phyloP scores from a whole-genome alignment of 2,329 filamentous ascomycete species.

The Elsinoe arachidis region DNA sequence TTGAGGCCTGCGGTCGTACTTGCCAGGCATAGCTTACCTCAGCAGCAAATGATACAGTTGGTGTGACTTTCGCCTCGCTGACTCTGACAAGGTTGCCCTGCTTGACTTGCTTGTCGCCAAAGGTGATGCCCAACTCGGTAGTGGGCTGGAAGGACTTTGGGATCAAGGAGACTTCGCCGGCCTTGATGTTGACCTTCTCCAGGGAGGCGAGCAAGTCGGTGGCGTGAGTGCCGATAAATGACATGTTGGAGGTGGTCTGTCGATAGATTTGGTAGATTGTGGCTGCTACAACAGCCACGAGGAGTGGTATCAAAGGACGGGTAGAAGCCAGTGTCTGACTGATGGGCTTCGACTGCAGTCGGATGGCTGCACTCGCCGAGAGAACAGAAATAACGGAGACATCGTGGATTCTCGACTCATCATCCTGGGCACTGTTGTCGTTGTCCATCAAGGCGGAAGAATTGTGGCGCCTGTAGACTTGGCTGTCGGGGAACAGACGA shows the following conservation, averaged over 20 bases:
- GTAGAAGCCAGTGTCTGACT: not conserved
- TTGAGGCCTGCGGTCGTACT: too few species aligned
- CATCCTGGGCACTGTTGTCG: not conserved
- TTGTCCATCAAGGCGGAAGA: constrained; percentile 3
- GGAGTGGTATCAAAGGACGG: not conserved
- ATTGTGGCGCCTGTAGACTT: constrained; percentile 9
- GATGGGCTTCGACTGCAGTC: not conserved
- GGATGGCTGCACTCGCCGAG: not conserved
- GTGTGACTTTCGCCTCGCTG: not conserved
- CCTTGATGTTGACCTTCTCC: not conserved
- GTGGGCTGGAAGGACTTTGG: not conserved
- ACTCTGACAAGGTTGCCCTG: constrained; percentile 1
- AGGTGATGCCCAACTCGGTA: constrained; percentile 3
- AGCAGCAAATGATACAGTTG: not conserved
- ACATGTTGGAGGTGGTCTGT: not conserved
- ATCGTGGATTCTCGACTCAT: not conserved
- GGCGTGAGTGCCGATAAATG: not conserved
- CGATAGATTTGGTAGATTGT: not conserved
- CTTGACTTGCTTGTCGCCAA: constrained; percentile 8
- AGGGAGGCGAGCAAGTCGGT: not conserved
- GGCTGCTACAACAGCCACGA: not conserved
- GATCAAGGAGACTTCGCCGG: constrained; percentile 6
- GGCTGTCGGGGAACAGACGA: not conserved
- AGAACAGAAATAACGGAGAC: not conserved
- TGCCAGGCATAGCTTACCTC: not conserved